A percentile compares a stretch with the other conserved stretches of the same genome.
phyloP scores from a whole-genome alignment of 2,329 filamentous ascomycete genomes.

The Neonectria coccinea region DNA sequence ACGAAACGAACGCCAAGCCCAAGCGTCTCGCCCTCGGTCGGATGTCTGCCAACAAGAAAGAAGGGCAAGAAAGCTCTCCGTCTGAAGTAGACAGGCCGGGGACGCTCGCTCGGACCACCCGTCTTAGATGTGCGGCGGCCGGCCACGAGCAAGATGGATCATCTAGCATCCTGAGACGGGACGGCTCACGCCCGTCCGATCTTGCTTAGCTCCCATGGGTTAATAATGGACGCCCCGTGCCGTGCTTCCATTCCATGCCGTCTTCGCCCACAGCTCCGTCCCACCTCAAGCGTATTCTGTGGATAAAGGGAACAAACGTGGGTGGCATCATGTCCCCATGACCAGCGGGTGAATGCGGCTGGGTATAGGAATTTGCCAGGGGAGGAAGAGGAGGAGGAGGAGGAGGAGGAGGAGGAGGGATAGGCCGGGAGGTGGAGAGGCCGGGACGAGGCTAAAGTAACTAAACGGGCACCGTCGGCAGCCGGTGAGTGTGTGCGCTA shows the following conservation, averaged over 20 bases:
- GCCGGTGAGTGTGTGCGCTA: conserved; percentile 3
- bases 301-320: background rate
- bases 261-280: background rate
- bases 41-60: too few species aligned
- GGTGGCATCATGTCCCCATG: background rate
- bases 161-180: conserved; percentile 13
- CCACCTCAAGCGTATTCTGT: background rate
- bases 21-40: conserved; percentile 23
- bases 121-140: background rate
- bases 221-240: conserved; percentile 6
- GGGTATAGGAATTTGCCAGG: background rate
- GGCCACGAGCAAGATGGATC: conserved; percentile 9
- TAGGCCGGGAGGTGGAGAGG: background rate
- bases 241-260: background rate
- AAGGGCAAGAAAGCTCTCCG: background rate
- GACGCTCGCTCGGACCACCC: background rate
- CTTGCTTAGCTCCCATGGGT: conserved; percentile 27
- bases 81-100: conserved; percentile 31
- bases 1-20: conserved; percentile 34
- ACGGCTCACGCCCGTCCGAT: conserved; percentile 31
- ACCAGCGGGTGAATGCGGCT: conserved; percentile 1
- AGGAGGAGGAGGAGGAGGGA: background rate
- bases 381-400: background rate
- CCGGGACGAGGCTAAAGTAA: conserved; percentile 7
- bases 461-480: background rate